phyloP scores from a whole-genome alignment of 768 basidiomycete species.

The Lactarius indigo region DNA sequence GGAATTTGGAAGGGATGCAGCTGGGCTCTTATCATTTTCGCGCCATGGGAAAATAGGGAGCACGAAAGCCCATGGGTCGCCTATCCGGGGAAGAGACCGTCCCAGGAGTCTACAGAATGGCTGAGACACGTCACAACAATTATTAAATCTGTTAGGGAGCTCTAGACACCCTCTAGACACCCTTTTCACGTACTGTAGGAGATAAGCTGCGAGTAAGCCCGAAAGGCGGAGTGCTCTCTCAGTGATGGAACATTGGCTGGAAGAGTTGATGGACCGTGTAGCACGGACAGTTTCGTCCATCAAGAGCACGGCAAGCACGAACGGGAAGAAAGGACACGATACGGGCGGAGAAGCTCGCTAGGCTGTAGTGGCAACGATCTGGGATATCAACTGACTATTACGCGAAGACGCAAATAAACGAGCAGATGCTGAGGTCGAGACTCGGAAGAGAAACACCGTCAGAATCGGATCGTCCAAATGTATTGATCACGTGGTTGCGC shows the following conservation, averaged over 20 bases:
- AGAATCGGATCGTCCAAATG: too few relatives aligned
- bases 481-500: too few relatives aligned
- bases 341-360: constrained; percentile 9
- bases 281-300: constrained; percentile 9
- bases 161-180: too few relatives aligned
- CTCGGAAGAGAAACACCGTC: too few relatives aligned
- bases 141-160: constrained; percentile 7
- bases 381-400: too few relatives aligned
- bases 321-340: not conserved
- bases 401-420: too few relatives aligned
- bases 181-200: constrained; percentile 1
- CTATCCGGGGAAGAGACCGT: constrained; percentile 9
- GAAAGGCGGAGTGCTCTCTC: not conserved
- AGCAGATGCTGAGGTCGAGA: too few relatives aligned
- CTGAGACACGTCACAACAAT: constrained; percentile 1
- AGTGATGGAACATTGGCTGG: not conserved
- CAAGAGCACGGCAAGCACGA: constrained; percentile 10
- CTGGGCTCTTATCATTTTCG: constrained; percentile 6
- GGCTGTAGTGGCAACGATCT: not conserved
- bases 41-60: not conserved
- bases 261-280: not conserved
- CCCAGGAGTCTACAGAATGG: constrained; percentile 4
- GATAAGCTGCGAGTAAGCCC: not conserved
- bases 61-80: constrained; percentile 10
- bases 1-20: not conserved